phyloP scores from a whole-genome alignment of 1,284 basidiomycete genomes.

The Mycena sp. region DNA sequence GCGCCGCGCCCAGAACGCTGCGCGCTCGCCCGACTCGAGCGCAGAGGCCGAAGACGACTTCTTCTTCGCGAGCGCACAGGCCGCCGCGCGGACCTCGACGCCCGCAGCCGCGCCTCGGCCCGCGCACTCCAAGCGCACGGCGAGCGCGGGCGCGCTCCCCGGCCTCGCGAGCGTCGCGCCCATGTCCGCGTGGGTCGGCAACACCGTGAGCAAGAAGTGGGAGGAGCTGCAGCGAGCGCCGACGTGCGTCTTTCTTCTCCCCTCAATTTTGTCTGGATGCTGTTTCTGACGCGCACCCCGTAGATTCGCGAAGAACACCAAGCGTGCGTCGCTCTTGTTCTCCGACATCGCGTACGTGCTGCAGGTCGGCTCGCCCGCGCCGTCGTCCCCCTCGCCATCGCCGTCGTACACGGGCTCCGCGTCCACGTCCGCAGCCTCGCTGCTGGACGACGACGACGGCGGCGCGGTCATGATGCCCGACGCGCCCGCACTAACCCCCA shows the following conservation, averaged over 20 bases:
- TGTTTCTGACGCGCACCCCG: neutral
- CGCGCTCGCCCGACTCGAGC: constrained; percentile 13
- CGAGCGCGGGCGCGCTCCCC: constrained; percentile 9
- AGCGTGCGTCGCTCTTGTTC: constrained; percentile 71
- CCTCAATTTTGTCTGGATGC: constrained; percentile 11
- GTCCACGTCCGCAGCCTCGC: constrained; percentile 37
- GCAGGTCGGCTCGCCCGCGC: constrained; percentile 13
- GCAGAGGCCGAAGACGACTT: constrained; percentile 28
- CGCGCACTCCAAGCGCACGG: neutral
- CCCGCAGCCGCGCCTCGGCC: neutral
- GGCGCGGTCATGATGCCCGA: constrained; percentile 43
- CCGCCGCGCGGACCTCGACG: neutral
- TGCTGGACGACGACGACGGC: constrained; percentile 55
- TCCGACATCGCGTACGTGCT: constrained; percentile 57
- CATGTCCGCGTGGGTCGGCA: constrained; percentile 58
- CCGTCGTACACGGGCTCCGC: too few species aligned
- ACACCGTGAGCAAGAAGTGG: constrained; percentile 67
- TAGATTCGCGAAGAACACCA: constrained; percentile 68
- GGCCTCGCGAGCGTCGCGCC: constrained; percentile 39
- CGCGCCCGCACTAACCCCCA: constrained; percentile 28
- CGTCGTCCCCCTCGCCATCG: constrained; percentile 11
- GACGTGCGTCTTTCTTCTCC: constrained; percentile 53
- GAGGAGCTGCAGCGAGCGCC: constrained; percentile 64
- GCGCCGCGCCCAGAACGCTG: neutral
- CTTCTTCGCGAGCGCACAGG: constrained; percentile 8